Base-by-base conservation (phyloP, 2,329 filamentous ascomycete species). In the Xylaria sp. region DNA sequence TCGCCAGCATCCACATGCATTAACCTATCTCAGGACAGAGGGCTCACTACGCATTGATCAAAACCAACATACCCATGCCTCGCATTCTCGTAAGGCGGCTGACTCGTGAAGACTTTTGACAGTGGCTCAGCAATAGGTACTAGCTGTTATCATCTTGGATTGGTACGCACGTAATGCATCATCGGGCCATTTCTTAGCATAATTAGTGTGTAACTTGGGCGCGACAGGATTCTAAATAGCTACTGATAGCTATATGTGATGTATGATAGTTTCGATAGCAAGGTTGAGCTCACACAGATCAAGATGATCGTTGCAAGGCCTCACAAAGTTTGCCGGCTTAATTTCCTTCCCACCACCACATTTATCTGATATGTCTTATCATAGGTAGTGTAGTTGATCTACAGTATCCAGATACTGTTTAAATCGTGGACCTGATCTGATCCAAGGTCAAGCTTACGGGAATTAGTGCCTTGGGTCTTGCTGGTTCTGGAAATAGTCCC, bases 401-500 rank as follows among this genome's bases (percentile, higher is more conserved):
- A 55, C 30, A 20, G 50, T 34, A 32, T 34, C 20, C n/a, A 55
- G 18, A 4, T 43, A 43, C 34, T 30, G 36, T 57, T 8, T 3
- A 43, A 36, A 57, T 57, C 20, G 28, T 30, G 34, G 28, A 52
- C 52, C 50, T 65, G 58, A 62, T 53, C 41, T 61, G 58, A 60
- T 60, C 45, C 25, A 23, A 52, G 34, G 32, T 30, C 28, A 34
- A 62, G 62, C 55, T 46, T 65, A 62, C 41, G 34, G 30, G 28
- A 53, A 55, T 48, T 60, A 65, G 45, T 46, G 39, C 36, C 46
- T 34, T 34, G 55, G 20, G 62, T 58, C 34, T 69, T 72, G 60
- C 71, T 72, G 63, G 67, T 61, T 61, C 60, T 63, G 63, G 59
- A 69, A 71, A 57, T 39, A 60, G 53, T 57, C 58, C 34, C 57